Conservation (phyloP, 176 grass and related monocot species). For the Cenchrus purpureus region DNA sequence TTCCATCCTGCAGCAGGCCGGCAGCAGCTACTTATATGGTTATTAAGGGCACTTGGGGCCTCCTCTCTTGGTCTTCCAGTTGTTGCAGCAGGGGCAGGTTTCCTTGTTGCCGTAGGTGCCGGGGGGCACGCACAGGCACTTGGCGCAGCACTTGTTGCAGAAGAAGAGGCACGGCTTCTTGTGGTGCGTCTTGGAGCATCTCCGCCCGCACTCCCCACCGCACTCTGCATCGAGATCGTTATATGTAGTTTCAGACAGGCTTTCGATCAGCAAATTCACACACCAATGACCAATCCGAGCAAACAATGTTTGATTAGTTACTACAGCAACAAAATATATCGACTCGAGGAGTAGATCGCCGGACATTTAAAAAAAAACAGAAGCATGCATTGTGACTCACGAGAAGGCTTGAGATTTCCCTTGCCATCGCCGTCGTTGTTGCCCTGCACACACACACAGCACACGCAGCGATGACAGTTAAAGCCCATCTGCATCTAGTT, state of each 20-base stretch:
- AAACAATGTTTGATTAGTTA: too few species aligned
- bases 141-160: slow-evolving; percentile 58
- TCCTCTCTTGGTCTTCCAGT: slow-evolving; percentile 62
- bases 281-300: too few species aligned
- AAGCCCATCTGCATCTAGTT: too few species aligned
- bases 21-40: background rate
- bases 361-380: too few species aligned
- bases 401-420: slow-evolving; percentile 14
- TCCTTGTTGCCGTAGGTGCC: slow-evolving; percentile 43
- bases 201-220: slow-evolving; percentile 5
- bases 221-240: slow-evolving; percentile 15
- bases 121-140: slow-evolving; percentile 51
- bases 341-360: too few species aligned
- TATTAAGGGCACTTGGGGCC: slow-evolving; percentile 52
- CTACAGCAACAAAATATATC: too few species aligned
- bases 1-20: background rate
- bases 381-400: background rate
- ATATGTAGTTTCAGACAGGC: background rate
- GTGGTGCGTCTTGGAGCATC: slow-evolving; percentile 51
- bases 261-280: too few species aligned
- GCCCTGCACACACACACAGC: background rate
- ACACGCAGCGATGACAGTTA: background rate
- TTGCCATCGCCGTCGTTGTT: slow-evolving; percentile 14
- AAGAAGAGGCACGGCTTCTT: slow-evolving; percentile 53
- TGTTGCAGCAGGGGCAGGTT: slow-evolving; percentile 51